Evolutionary conservation across 2,329 filamentous ascomycete species (phyloP).

Genomic region (Emergomyces pasteurianus): DNA sequence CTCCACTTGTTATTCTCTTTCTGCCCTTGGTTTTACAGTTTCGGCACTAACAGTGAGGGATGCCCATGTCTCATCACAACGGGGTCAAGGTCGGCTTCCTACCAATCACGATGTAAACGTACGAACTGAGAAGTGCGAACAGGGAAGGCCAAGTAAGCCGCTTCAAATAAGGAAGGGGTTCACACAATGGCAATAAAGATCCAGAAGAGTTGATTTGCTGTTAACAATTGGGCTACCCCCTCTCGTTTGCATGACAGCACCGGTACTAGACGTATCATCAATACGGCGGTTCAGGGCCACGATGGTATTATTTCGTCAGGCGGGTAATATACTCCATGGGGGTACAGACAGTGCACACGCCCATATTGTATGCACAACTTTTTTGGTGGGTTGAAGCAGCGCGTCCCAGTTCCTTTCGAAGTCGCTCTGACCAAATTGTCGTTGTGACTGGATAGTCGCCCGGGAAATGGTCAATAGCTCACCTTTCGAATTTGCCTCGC

Average conservation of each 20-base stretch:
- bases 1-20: neutral
- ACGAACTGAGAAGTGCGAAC: neutral
- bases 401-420: too few relatives aligned
- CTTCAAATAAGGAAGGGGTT: neutral
- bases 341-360: neutral
- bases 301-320: neutral
- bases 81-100: neutral
- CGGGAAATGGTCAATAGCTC: neutral
- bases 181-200: neutral
- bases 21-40: neutral
- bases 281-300: neutral
- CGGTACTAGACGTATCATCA: neutral
- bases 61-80: neutral
- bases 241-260: neutral
- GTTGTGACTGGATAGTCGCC: neutral
- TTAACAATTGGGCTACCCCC: neutral
- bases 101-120: neutral
- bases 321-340: neutral
- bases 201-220: neutral
- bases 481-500: neutral
- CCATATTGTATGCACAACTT: too few relatives aligned
- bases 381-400: neutral
- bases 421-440: conserved; percentile 8
- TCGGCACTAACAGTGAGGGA: neutral
- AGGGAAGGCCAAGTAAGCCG: neutral